Evolutionary conservation across 2,329 filamentous ascomycete species (phyloP).

Genomic region (Bisporella sp.): DNA sequence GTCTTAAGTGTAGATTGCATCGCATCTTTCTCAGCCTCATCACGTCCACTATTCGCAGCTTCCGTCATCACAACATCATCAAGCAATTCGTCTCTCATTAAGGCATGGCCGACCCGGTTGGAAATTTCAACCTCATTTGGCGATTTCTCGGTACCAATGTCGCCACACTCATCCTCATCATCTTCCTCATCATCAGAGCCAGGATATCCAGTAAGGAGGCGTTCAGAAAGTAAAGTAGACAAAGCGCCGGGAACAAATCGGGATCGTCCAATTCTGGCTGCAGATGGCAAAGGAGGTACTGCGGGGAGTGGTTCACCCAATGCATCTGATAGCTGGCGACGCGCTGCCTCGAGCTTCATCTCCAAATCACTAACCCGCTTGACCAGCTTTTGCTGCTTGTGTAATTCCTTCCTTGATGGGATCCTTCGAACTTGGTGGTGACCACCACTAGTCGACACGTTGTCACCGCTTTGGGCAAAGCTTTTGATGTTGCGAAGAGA

Average conservation of each 20-base stretch:
- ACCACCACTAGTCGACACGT: no score
- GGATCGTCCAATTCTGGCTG: constrained; percentile 17
- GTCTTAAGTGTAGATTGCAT: no score
- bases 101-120: not conserved
- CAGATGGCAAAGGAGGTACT: constrained; percentile 5
- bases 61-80: constrained; percentile 13
- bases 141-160: not conserved
- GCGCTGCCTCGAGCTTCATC: constrained; percentile 46
- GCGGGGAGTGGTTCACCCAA: constrained; percentile 32
- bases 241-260: constrained; percentile 35
- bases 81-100: constrained; percentile 3
- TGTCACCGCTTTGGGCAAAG: not conserved
- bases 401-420: constrained; percentile 48
- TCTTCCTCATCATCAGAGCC: constrained; percentile 11
- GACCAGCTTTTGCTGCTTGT: constrained; percentile 47
- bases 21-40: no score
- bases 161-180: not conserved
- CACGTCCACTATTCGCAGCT: not conserved
- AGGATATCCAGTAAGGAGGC: constrained; percentile 31
- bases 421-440: constrained; percentile 30
- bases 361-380: constrained; percentile 57
- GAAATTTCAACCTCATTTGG: not conserved
- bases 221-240: constrained; percentile 37
- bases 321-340: constrained; percentile 44
- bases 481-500: constrained; percentile 20